phyloP scores from a whole-genome alignment of 1,284 basidiomycete genomes.

The Puccinia polysora region DNA sequence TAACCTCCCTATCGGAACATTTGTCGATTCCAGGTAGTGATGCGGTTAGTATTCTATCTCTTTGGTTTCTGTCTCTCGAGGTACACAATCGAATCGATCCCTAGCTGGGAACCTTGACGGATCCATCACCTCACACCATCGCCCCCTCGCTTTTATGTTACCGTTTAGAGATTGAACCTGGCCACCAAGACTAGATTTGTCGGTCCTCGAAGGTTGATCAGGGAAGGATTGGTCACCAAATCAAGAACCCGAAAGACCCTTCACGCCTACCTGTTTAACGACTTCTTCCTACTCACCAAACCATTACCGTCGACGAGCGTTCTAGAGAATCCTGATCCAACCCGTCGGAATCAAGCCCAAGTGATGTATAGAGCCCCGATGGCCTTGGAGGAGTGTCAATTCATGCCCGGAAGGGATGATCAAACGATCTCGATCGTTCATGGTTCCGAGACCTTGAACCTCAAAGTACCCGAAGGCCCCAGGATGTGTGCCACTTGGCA shows the following conservation, averaged over 20 bases:
- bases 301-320: not conserved
- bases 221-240: conserved; percentile 24
- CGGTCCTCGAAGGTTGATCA: conserved; percentile 24
- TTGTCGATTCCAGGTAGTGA: conserved; percentile 34
- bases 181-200: conserved; percentile 21
- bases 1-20: conserved; percentile 14
- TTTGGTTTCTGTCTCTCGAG: not conserved
- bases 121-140: no score
- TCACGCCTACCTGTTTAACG: conserved; percentile 37
- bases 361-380: conserved; percentile 39
- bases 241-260: conserved; percentile 23
- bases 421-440: conserved; percentile 2
- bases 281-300: conserved; percentile 33
- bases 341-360: not conserved
- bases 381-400: conserved; percentile 35
- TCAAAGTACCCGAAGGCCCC: conserved; percentile 22
- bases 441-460: conserved; percentile 12
- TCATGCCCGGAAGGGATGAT: conserved; percentile 15
- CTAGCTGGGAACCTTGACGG: no score
- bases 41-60: conserved; percentile 26
- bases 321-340: not conserved
- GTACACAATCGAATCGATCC: no score
- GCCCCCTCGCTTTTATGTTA: no score
- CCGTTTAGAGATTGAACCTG: conserved; percentile 25
- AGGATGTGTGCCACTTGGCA: conserved; percentile 11